Evolutionary conservation across 352 stramenopile genomes (phyloP), one percentile per base, ranked within the genome.

Genomic region (Globisporangium heterothallicum): DNA sequence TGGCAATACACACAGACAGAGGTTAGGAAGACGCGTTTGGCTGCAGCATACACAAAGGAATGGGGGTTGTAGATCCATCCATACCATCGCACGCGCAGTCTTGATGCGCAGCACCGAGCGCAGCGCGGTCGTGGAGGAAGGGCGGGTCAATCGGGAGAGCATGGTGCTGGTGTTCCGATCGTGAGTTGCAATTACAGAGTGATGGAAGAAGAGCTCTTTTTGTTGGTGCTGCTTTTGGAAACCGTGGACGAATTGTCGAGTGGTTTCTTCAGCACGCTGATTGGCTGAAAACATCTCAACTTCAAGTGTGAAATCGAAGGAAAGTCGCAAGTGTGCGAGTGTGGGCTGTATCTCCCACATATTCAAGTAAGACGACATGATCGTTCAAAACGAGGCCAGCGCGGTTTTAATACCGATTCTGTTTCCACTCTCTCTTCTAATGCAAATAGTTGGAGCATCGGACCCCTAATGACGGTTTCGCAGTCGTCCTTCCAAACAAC

Each of bases 111-210:
- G 42, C 52, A 49, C 25, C 38, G 40, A 34, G 49, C 19, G 47
- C 36, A 38, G 45, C 49, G 35, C 58, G 56, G 46, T 40, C 36
- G 55, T 18, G 42, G 52, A 24, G 24, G 64, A 12, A 4, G 72
- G 51, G 41, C 62, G 63, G n/a, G 62, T 60, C 27, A 78, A 25
- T 53, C 54, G 36, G 48, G n/a, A 43, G 18, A 59, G 54, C 42
- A 63, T 58, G 34, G 26, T 21, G 30, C 7, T 7, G 4, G 26
- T 3, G 3, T 16, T 14, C 8, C 18, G 24, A n/a, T 34, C 21
- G 34, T 42, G 30, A n/a, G 19, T 36, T 9, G 35, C n/a, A 44
- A 40, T 35, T 19, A 21, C 36, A n/a, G 43, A 53, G 46, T 53
- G 36, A 16, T 7, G 1, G 25, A n/a, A 24, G 38, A 13, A 12